Evolutionary conservation across 306 rosid species (phyloP).

Genomic region (Prunus persica): DNA sequence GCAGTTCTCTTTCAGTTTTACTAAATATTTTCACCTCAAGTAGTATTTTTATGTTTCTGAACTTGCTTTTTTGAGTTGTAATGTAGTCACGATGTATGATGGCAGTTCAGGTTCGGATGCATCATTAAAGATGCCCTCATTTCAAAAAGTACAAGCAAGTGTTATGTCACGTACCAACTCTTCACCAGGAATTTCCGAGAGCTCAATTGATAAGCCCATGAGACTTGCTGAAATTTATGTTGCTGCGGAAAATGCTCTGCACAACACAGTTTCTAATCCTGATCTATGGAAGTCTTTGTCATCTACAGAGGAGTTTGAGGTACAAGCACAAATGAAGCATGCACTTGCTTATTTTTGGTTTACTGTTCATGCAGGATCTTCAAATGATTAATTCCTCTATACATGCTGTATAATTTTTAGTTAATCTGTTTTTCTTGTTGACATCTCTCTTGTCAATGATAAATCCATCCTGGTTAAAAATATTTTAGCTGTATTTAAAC

Average conservation of each 20-base stretch:
- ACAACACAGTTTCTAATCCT: slow-evolving; percentile 60
- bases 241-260: slow-evolving; percentile 91
- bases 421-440: neutral
- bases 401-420: neutral
- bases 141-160: slow-evolving; percentile 54
- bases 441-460: neutral
- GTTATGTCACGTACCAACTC: slow-evolving; percentile 86
- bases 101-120: slow-evolving; percentile 87
- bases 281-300: slow-evolving; percentile 67
- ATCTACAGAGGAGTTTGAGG: slow-evolving; percentile 87
- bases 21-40: neutral
- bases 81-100: slow-evolving; percentile 39
- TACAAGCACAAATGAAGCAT: slow-evolving; percentile 27
- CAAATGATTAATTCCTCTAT: neutral
- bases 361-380: neutral
- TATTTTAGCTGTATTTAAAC: neutral
- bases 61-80: slow-evolving; percentile 23
- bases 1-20: slow-evolving; percentile 18
- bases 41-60: slow-evolving; percentile 9
- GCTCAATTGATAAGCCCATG: slow-evolving; percentile 86
- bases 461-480: neutral
- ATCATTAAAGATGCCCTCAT: slow-evolving; percentile 54
- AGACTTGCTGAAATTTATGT: slow-evolving; percentile 93
- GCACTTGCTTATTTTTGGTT: neutral
- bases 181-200: slow-evolving; percentile 83